These are phyloP conservation scores for Allium sativum DNA, from an alignment of 106 monocot species.

Conservation along the genomic window DNA sequence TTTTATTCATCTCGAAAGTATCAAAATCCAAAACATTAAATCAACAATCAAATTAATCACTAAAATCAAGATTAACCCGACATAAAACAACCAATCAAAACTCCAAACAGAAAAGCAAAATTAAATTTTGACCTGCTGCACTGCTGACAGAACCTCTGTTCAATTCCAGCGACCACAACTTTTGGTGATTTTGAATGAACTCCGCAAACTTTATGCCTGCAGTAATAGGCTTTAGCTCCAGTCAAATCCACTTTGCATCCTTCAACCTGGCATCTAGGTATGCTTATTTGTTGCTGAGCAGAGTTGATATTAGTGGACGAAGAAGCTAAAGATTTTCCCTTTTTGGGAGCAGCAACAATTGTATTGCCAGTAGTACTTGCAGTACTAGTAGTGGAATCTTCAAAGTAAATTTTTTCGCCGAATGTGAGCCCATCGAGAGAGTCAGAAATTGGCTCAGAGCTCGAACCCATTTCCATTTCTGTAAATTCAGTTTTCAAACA, in stretches of 20 bases:
- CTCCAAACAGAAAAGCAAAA: neutral
- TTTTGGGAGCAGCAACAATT: constrained; percentile 12
- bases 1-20: no score
- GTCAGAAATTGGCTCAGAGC: constrained; percentile 17
- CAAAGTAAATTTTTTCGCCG: constrained; percentile 79
- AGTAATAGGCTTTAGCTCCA: constrained; percentile 52
- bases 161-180: constrained; percentile 50
- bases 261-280: constrained; percentile 66
- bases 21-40: no score
- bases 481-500: constrained; percentile 11
- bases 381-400: constrained; percentile 21
- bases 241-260: constrained; percentile 55
- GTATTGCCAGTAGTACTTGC: neutral
- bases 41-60: no score
- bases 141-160: constrained; percentile 73
- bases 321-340: constrained; percentile 23
- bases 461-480: constrained; percentile 36
- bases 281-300: constrained; percentile 6
- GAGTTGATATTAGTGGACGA: neutral
- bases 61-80: no score
- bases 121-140: constrained; percentile 37
- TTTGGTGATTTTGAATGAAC: constrained; percentile 50
- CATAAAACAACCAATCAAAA: neutral
- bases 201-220: constrained; percentile 57
- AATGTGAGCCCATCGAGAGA: constrained; percentile 53